Evolutionary conservation across 192 early-diverging fungal genomes (phyloP).

Genomic region (Borealophlyctis nickersoniae): DNA sequence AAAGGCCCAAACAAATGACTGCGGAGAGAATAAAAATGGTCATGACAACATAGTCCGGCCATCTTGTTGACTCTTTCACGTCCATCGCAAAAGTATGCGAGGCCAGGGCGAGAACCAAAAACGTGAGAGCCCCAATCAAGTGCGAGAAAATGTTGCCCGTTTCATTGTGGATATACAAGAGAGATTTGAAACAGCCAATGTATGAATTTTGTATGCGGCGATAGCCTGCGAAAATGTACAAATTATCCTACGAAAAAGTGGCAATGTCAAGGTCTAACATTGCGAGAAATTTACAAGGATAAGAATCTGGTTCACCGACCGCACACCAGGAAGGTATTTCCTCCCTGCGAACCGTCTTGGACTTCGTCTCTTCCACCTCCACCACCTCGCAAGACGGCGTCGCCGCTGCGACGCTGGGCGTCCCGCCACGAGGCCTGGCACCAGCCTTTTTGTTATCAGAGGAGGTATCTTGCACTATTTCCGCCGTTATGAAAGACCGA

Average conservation of each 20-base stretch:
- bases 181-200: slow-evolving; percentile 65
- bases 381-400: too few species aligned
- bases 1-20: slow-evolving; percentile 73
- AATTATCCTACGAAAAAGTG: slow-evolving; percentile 59
- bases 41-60: slow-evolving; percentile 67
- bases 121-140: slow-evolving; percentile 67
- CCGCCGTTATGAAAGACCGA: too few species aligned
- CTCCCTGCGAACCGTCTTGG: not conserved
- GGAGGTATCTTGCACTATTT: too few species aligned
- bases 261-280: not conserved
- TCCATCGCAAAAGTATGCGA: slow-evolving; percentile 21
- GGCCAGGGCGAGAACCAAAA: slow-evolving; percentile 42
- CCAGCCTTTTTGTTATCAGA: too few species aligned
- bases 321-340: not conserved
- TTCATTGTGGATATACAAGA: slow-evolving; percentile 89
- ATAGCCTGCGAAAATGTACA: slow-evolving; percentile 77
- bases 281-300: not conserved
- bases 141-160: slow-evolving; percentile 91
- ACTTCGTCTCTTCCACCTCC: too few species aligned
- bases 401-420: too few species aligned
- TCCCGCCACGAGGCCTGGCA: too few species aligned
- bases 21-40: slow-evolving; percentile 75
- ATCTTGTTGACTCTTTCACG: slow-evolving; percentile 42
- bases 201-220: slow-evolving; percentile 74
- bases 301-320: not conserved